These are phyloP conservation scores for Hyphopichia burtonii DNA, from an alignment of 1,139 yeast species.

Conservation along the genomic window DNA sequence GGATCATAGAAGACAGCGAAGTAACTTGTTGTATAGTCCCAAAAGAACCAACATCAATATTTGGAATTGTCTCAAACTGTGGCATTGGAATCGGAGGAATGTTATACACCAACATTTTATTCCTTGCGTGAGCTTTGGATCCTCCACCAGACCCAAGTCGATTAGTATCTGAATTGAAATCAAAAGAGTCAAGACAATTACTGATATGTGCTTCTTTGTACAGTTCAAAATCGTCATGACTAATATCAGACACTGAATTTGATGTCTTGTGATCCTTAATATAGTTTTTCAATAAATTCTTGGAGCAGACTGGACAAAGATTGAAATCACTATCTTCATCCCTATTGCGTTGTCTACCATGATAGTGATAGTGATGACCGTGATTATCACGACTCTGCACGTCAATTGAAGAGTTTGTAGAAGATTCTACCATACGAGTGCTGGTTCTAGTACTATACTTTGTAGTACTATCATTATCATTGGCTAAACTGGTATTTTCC, in stretches of 20 bases:
- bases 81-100: constrained; percentile 58
- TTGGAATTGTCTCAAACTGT: constrained; percentile 34
- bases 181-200: constrained; percentile 64
- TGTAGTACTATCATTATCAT: constrained; percentile 19
- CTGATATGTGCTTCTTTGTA: constrained; percentile 68
- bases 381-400: constrained; percentile 1
- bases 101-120: constrained; percentile 83
- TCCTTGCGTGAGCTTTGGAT: constrained; percentile 36
- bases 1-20: background rate
- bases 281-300: constrained; percentile 54
- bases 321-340: constrained; percentile 32
- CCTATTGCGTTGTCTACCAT: constrained; percentile 8
- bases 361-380: constrained; percentile 6
- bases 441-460: constrained; percentile 22
- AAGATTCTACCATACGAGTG: constrained; percentile 23
- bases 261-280: constrained; percentile 31
- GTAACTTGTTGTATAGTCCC: constrained; percentile 12
- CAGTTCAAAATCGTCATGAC: constrained; percentile 37
- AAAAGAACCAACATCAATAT: constrained; percentile 12
- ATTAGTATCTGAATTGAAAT: constrained; percentile 63
- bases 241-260: constrained; percentile 13
- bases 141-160: constrained; percentile 34
- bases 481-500: constrained; percentile 2
- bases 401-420: constrained; percentile 23
- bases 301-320: constrained; percentile 47